Base-by-base conservation (phyloP, 2,329 filamentous ascomycete genomes). In the Penicillium sp. region DNA sequence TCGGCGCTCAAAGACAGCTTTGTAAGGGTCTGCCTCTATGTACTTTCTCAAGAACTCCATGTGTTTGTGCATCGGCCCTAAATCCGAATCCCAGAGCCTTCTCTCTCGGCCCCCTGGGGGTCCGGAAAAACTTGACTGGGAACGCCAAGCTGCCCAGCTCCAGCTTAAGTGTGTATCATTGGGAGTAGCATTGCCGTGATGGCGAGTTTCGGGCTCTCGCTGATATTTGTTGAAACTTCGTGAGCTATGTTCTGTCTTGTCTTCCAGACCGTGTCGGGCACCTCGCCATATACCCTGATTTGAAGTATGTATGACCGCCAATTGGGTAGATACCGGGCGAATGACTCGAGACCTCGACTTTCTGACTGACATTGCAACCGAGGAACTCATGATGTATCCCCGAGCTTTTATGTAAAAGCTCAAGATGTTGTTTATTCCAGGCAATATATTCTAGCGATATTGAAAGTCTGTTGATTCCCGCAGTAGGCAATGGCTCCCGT, bases 1-100 rank as follows among this genome's bases (percentile, higher is more conserved):
- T 36, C 69, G 66, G 45, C 66, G 69, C 14, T 75, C 75, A 59
- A 78, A 78, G 3, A 78, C 42, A 30, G 70, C 70, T n/a, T 61
- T 61, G 56, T 73, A 75, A 6, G 76, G 75, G 61, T 78, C 74
- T 16, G 58, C 60, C 36, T 74, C 68, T 19, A 77, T 64, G 16
- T 63, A 61, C 37, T 63, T 71, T 61, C 68, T 70, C 43, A 77
- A 63, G 43, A 69, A 61, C 16, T 73, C 66, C 58, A 77, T 74
- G 65, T 75, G 67, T 12, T 60, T 55, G 11, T 67, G 61, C 25
- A 65, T 57, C 12, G 61, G 66, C 14, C 58, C 50, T 26, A 53
- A 57, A 37, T 69, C 62, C 4, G 57, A 52, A 22, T 69, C 58
- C 62, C 64, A 67, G 38, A 61, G 57, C 10, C 56, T 54, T 17